Evolutionary conservation across 2,329 filamentous ascomycete genomes (phyloP).

Genomic region (Colletotrichum filicis): DNA sequence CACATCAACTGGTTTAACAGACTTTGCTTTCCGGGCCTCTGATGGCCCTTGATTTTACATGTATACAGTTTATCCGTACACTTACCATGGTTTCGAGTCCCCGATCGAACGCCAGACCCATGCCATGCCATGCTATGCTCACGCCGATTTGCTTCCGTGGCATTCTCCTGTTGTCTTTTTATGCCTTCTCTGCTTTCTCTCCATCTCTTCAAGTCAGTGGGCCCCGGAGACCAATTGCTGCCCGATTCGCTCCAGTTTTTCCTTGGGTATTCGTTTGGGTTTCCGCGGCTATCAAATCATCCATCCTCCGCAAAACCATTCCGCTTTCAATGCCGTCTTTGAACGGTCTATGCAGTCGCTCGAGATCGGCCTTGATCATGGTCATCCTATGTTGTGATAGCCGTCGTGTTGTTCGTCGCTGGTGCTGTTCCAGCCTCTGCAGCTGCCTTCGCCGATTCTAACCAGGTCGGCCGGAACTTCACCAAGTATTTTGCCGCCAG

Average conservation of each 20-base stretch:
- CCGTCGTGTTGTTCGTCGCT: constrained; percentile 38
- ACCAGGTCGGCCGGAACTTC: constrained; percentile 68
- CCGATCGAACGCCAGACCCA: constrained; percentile 11
- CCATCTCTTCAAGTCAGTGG: neutral
- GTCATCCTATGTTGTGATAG: constrained; percentile 43
- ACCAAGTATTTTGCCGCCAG: constrained; percentile 71
- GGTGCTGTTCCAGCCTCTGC: constrained; percentile 36
- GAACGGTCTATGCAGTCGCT: neutral
- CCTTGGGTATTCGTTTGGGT: neutral
- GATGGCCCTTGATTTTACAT: neutral
- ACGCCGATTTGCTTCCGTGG: neutral
- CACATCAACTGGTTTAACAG: neutral
- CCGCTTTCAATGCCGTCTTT: neutral
- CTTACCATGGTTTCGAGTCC: neutral
- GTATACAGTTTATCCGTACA: constrained; percentile 20
- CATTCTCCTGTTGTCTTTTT: neutral
- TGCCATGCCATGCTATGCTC: constrained; percentile 2
- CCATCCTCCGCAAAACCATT: neutral
- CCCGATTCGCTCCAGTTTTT: neutral
- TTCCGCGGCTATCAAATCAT: neutral
- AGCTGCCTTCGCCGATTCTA: constrained; percentile 45
- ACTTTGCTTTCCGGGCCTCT: constrained; percentile 1
- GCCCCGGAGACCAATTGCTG: neutral
- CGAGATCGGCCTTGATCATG: neutral
- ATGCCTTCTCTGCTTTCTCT: neutral